Conservation (phyloP, 225 moss, liverwort and hornwort species). For the Neckera pumila region DNA sequence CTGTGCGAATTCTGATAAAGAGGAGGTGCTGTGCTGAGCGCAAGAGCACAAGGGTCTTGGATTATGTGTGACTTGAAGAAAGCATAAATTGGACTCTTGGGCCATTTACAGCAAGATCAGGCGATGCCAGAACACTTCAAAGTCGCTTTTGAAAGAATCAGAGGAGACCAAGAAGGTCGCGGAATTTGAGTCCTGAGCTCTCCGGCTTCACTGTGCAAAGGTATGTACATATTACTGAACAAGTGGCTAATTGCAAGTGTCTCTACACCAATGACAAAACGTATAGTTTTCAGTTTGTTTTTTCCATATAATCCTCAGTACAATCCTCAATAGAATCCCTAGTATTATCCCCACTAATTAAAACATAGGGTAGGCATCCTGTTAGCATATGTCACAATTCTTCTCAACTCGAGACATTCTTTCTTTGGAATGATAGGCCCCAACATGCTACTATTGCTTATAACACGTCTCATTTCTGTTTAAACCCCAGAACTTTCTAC, state of each 20-base stretch:
- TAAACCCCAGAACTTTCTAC: neutral
- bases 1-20: neutral
- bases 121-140: neutral
- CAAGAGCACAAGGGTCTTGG: neutral
- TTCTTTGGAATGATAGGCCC: neutral
- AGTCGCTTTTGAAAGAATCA: neutral
- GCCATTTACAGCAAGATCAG: neutral
- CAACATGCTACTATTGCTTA: neutral
- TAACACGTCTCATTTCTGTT: neutral
- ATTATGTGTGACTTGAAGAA: neutral
- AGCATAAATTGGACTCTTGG: neutral
- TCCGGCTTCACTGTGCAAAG: neutral
- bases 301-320: neutral
- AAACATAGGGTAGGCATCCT: neutral
- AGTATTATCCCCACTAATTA: neutral
- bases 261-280: neutral
- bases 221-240: neutral
- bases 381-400: neutral
- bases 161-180: neutral
- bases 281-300: neutral
- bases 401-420: neutral
- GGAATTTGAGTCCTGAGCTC: neutral
- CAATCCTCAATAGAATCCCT: neutral
- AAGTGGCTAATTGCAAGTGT: neutral
- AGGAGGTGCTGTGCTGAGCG: neutral